Base-by-base conservation (phyloP, 768 basidiomycete species). In the Lentinula raphanica region DNA sequence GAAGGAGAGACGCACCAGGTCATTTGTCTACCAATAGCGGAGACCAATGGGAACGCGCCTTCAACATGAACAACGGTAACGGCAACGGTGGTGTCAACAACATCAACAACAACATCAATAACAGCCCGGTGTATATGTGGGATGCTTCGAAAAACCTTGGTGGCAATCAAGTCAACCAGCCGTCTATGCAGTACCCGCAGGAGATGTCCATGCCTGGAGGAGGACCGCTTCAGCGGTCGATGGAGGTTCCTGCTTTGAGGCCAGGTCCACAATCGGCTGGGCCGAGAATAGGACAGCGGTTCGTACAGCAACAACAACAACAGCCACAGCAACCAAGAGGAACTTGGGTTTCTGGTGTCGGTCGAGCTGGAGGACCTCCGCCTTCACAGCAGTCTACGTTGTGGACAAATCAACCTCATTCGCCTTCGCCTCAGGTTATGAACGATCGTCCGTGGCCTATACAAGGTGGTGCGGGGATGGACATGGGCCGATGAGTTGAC, bases 231-330 rank as follows among this genome's bases (percentile, higher is more conserved):
- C 82, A 81, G 63, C 72, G 80, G 25, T 71, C 76, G 23, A 71
- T 80, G 72, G 83, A 84, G 50, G 63, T 81, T 60, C 77, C 75
- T n/a, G 74, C 72, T 15, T 76, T 79, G 71, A 76, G 83, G 17
- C 72, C 79, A 63, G 36, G 35, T 3, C 36, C 51, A n/a, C 83
- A 77, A 12, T 77, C 77, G 7, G 80, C 78, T 62, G 75, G 72
- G 13, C 76, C 85, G 60, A 75, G 86, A 63, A 72, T 84, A 11
- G 81, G 79, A 17, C 54, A 42, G 49, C 86, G 86, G 71, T 86
- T 86, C 66, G 81, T 17, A 80, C 25, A 70, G 11, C 46, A 15
- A 5, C 29, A 13, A 13, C 44, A 46, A 66, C 28, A 74, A 71
- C 38, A 35, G 19, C 59, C 29, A n/a, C 74, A 72, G 50, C 71